Conservation (phyloP, 1,139 yeast species). For the Yamadazyma conglobata region DNA sequence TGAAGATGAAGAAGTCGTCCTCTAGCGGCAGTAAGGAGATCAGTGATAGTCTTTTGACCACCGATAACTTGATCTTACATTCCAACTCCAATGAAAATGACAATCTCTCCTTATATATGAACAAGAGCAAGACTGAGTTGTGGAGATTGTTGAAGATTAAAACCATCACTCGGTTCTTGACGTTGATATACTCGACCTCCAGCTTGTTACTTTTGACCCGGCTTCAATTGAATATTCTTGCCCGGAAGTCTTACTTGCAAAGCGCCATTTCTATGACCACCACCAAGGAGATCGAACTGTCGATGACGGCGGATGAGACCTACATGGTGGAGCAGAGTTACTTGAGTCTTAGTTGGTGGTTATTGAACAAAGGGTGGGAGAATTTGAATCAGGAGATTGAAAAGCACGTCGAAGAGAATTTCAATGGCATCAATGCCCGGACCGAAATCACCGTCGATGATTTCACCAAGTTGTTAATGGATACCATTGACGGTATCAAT, state of each 20-base stretch:
- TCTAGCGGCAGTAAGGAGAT: constrained; percentile 16
- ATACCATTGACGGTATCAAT: constrained; percentile 19
- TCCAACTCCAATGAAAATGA: constrained; percentile 26
- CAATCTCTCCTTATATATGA: constrained; percentile 26
- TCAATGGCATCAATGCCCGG: constrained; percentile 65
- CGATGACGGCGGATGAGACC: constrained; percentile 24
- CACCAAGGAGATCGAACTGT: constrained; percentile 19
- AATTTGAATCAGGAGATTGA: constrained; percentile 54
- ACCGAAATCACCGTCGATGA: constrained; percentile 63
- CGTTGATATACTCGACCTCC: constrained; percentile 67
- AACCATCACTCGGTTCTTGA: constrained; percentile 70
- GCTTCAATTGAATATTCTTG: constrained; percentile 81
- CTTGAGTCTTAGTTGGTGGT: constrained; percentile 91
- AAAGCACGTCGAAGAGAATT: constrained; percentile 55
- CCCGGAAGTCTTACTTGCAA: constrained; percentile 80
- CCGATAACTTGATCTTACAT: constrained; percentile 38
- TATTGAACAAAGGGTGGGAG: constrained; percentile 82
- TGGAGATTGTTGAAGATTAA: constrained; percentile 82
- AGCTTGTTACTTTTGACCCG: constrained; percentile 73
- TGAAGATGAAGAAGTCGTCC: constrained; percentile 53
- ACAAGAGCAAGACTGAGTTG: constrained; percentile 66
- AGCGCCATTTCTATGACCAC: constrained; percentile 70
- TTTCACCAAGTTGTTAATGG: constrained; percentile 34
- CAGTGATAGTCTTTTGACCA: constrained; percentile 32
- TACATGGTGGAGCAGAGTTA: constrained; percentile 76